Conservation (phyloP, 148 eudicot species). For the Rhododendron vialii region DNA sequence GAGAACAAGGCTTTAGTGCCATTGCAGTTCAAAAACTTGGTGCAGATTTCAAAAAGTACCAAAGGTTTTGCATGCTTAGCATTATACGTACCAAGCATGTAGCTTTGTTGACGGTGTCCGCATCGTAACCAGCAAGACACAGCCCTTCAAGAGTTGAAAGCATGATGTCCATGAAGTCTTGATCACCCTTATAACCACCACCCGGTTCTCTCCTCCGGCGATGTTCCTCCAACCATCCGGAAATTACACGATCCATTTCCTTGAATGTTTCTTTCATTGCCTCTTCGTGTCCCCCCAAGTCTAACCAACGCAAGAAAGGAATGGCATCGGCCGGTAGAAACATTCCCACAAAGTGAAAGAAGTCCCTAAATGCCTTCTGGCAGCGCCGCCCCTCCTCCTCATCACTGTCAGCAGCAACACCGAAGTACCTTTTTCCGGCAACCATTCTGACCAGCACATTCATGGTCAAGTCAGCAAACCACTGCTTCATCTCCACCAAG, state of each 20-base stretch:
- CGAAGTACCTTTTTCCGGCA: background rate
- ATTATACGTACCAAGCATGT: conserved; percentile 8
- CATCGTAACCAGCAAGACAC: background rate
- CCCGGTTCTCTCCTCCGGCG: background rate
- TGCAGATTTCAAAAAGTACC: too few species aligned
- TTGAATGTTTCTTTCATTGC: conserved; percentile 9
- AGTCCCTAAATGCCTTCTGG: background rate
- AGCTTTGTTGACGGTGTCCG: background rate
- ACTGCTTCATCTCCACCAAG: conserved; percentile 7
- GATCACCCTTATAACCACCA: background rate
- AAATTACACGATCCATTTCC: background rate
- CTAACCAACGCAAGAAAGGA: conserved; percentile 17
- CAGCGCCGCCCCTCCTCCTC: background rate
- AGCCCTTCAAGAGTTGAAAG: background rate
- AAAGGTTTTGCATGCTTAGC: too few species aligned
- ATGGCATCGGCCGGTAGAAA: background rate
- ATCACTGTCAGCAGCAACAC: background rate
- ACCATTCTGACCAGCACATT: conserved; percentile 7
- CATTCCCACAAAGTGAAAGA: background rate
- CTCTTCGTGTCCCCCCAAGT: conserved; percentile 19
- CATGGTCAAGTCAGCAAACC: background rate
- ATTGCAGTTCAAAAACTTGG: too few species aligned
- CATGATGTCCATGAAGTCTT: conserved; percentile 15
- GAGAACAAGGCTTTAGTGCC: too few species aligned
- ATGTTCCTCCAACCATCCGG: conserved; percentile 5